Evolutionary conservation across 2,329 filamentous ascomycete species (phyloP).

Genomic region (Paramyrothecium sp.): DNA sequence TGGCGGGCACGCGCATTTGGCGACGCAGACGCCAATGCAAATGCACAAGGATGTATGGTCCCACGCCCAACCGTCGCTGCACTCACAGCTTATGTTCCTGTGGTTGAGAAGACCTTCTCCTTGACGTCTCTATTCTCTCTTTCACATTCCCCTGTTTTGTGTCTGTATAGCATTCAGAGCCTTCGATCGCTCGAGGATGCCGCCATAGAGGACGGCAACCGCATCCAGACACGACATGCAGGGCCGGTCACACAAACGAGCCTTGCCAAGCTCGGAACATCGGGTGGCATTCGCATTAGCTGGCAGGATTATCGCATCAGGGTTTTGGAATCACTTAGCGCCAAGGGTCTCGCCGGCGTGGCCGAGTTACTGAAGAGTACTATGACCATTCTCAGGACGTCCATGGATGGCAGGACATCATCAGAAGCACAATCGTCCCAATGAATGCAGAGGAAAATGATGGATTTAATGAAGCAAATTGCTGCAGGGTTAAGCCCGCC

Average conservation of each 20-base stretch:
- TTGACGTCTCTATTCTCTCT: slow-evolving; percentile 55
- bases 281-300: slow-evolving; percentile 63
- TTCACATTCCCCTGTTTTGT: slow-evolving; percentile 57
- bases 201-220: slow-evolving; percentile 36
- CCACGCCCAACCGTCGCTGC: slow-evolving; percentile 40
- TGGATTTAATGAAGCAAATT: slow-evolving; percentile 6
- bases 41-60: slow-evolving; percentile 55
- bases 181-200: slow-evolving; percentile 58
- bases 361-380: slow-evolving; percentile 75
- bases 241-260: slow-evolving; percentile 70
- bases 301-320: slow-evolving; percentile 76
- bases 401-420: slow-evolving; percentile 27
- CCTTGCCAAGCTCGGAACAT: slow-evolving; percentile 58
- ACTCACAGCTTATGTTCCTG: slow-evolving; percentile 47
- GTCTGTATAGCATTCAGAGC: slow-evolving; percentile 52
- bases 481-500: slow-evolving; percentile 27
- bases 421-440: neutral
- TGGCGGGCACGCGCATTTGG: slow-evolving; percentile 76
- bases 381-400: slow-evolving; percentile 69
- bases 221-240: slow-evolving; percentile 51
- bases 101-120: slow-evolving; percentile 43
- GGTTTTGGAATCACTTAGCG: slow-evolving; percentile 68
- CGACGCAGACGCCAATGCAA: slow-evolving; percentile 59
- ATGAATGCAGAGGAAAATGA: neutral
- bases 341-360: slow-evolving; percentile 63